Evolutionary conservation across 2,329 filamentous ascomycete species (phyloP), one percentile per base, ranked within the genome.

Genomic region (Xylaria multiplex): DNA sequence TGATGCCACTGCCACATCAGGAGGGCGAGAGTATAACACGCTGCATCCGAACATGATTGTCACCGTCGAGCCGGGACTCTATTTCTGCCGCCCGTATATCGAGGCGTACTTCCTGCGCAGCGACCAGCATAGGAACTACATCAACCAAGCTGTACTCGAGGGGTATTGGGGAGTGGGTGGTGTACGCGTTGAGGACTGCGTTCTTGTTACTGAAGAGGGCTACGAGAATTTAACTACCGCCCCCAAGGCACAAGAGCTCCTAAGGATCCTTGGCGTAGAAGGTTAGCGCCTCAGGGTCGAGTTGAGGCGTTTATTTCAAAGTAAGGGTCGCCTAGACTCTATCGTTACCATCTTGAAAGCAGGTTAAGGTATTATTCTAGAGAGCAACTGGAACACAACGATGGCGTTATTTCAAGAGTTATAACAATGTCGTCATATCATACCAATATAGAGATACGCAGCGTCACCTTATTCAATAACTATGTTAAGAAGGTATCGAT

Each of bases 151-250:
- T 5, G 84, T 90, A 5, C 79, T 96, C 55, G 87, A 89, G 66
- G 82, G 81, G 68, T 95, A 91, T 77, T 95, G 92, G 82, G 81
- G 80, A 30, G 90, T 98, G 0, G 96, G 95, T 16, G 96, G 96
- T 40, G 93, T 97, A 30, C 87, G 96, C 53, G 96, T 98, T 67
- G 96, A 99, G 81, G 93, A 98, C 75, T 92, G 95, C 77, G 86
- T 98, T 45, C 83, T 96, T 24, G 89, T 98, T 54, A 96, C 91
- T 1, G 84, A 90, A 67, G 82, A 86, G 27, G 93, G 94, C 0
- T 89, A 88, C 73, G 93, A 97, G 79, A 96, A 97, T 75, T 76
- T 98, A 76, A 96, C 93, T 1, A 85, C 86, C 1, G 91, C 91
- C 35, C 91, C 92, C 0, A 97, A 96, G 81, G 87, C 88, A 1